A percentile compares a stretch with the other conserved stretches of the same genome.
phyloP scores from a whole-genome alignment of 176 grass and related monocot species.

The Olyra latifolia region DNA sequence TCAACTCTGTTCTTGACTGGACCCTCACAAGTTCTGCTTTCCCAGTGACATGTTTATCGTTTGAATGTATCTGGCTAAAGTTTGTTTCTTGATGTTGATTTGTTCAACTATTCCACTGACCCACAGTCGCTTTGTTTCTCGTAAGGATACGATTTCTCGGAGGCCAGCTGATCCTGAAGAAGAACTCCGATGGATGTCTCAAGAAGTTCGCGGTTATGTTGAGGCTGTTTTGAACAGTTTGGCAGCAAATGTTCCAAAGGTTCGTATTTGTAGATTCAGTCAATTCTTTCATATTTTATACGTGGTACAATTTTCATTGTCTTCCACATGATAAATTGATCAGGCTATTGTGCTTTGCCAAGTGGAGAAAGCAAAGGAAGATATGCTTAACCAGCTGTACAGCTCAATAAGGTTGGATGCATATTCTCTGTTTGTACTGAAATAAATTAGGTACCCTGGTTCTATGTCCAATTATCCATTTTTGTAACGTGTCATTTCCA shows the following conservation, averaged over 20 bases:
- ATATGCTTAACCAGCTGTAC: conserved; percentile 83
- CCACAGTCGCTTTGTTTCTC: background rate
- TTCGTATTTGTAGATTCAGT: conserved; percentile 30
- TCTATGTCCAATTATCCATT: background rate
- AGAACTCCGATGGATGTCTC: conserved; percentile 99
- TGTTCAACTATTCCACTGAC: background rate
- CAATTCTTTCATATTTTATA: conserved; percentile 25
- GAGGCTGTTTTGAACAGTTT: conserved; percentile 98
- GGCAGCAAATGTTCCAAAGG: conserved; percentile 98
- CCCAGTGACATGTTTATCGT: conserved; percentile 3
- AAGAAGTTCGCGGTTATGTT: conserved; percentile 99
- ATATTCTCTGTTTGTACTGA: conserved; percentile 24
- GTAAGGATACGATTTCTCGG: conserved; percentile 68
- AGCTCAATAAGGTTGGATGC: conserved; percentile 66
- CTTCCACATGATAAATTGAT: conserved; percentile 22
- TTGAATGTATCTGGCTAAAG: conserved; percentile 23
- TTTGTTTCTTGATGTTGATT: conserved; percentile 15
- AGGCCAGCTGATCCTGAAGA: conserved; percentile 95
- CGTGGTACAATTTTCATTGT: background rate
- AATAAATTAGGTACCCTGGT: conserved; percentile 4
- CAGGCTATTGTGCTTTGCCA: conserved; percentile 89
- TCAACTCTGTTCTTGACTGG: background rate
- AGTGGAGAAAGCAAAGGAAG: conserved; percentile 90
- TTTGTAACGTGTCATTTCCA: too few species aligned
- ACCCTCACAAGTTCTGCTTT: background rate